Evolutionary conservation across 495 filamentous ascomycete species (phyloP), one percentile per base, ranked within the genome.

Genomic region (Hypoxylon subgilvum): DNA sequence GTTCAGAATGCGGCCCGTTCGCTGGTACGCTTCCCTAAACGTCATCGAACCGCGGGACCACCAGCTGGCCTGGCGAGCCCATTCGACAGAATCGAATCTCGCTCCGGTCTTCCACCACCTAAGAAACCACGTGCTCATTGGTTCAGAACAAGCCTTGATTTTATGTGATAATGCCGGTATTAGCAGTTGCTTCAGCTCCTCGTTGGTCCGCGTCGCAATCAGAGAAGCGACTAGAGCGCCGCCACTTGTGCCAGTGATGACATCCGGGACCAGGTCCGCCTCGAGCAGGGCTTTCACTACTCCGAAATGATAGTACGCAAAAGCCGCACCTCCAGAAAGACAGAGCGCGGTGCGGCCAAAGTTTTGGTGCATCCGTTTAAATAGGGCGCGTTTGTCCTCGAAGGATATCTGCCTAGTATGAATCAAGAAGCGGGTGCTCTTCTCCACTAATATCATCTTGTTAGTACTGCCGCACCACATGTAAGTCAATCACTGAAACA

Each of bases 261-360:
- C 92, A 53, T 93, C 88, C 0, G 95, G 95, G 5, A 97, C 73
- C 1, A 95, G 79, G 48, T 86, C 81, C 41, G 91, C 91, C 67
- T 97, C 94, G 0, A 97, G 81, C 17, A 97, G 81, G 17, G 93
- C 93, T 68, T 91, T 93, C 31, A 92, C 85, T 4, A 97, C 89
- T 1, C 94, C 94, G 49, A 97, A 94, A 66, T 98, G 94, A 66
- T 97, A 97, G 66, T 96, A 98, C 17, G 94, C 91, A 75, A 97
- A 97, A 2, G 88, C 88, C 5, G 93, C 94, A n/a, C 94, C 94
- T 0, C 94, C 94, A 6, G 90, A 95, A 3, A 97, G 77, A 70
- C 93, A 97, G 8, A 98, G 77, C 0, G 94, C 94, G 9, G 93
- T 96, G 14, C 92, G 88, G 14, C 94, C 94, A 64, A 86, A 96